A percentile compares a stretch with the other conserved stretches of the same genome.
phyloP scores from a whole-genome alignment of 495 filamentous ascomycete species.

The Sabuloglossum arenarium region DNA sequence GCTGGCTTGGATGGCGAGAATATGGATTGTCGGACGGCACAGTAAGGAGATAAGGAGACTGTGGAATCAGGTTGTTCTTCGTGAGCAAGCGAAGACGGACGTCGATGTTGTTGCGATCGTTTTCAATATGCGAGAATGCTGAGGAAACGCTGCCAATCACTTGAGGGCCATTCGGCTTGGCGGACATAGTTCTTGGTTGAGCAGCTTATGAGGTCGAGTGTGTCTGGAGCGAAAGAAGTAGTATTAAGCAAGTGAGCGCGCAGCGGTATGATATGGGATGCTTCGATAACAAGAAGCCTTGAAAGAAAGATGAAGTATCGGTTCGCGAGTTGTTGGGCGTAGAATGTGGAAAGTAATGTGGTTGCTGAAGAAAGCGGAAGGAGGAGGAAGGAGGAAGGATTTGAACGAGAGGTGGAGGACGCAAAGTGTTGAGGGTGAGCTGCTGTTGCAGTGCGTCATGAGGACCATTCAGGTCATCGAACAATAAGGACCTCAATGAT shows the following conservation, averaged over 20 bases:
- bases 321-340: neutral
- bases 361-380: no score
- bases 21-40: constrained; percentile 1
- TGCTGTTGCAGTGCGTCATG: neutral
- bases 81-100: neutral
- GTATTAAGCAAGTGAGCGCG: neutral
- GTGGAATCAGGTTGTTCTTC: neutral
- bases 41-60: constrained; percentile 3
- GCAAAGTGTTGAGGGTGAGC: neutral
- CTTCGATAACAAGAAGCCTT: neutral
- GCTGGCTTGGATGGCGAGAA: neutral
- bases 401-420: neutral
- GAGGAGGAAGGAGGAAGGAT: neutral
- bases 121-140: neutral
- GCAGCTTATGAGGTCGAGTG: neutral
- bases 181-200: neutral
- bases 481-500: no score
- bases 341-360: neutral
- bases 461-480: neutral
- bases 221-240: neutral
- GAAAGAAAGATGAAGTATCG: neutral
- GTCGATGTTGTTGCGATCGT: neutral
- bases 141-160: neutral
- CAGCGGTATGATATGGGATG: neutral
- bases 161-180: neutral